Conservation (phyloP, 768 basidiomycete genomes). For the Suillus plorans region DNA sequence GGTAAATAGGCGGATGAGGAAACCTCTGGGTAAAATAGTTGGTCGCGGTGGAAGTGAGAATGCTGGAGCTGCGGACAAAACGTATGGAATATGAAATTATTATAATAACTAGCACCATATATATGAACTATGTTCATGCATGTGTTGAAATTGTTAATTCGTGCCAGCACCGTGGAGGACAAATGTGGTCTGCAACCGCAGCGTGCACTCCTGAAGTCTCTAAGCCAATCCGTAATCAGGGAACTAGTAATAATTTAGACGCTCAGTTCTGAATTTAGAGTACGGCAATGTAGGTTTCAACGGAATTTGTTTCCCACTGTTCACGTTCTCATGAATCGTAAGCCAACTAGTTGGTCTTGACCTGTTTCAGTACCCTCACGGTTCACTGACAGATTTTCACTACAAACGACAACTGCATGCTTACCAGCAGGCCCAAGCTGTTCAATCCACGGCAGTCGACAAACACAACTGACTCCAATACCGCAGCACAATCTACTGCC, state of each 20-base stretch:
- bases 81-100: background rate
- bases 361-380: background rate
- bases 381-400: background rate
- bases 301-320: background rate
- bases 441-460: background rate
- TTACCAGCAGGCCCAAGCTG: no score
- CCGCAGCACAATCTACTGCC: background rate
- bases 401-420: background rate
- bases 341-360: background rate
- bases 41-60: background rate
- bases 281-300: no score
- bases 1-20: background rate
- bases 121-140: background rate
- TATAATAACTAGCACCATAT: background rate
- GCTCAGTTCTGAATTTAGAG: background rate
- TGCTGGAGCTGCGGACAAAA: background rate
- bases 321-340: background rate
- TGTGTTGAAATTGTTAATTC: background rate
- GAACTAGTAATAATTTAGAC: background rate
- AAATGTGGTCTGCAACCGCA: background rate
- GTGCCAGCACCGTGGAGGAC: background rate
- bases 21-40: background rate
- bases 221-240: background rate
- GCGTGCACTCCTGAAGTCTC: background rate
- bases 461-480: background rate